Evolutionary conservation across 306 rosid species (phyloP), one percentile per base, ranked within the genome.

Genomic region (Oxytropis ochrocephala): DNA sequence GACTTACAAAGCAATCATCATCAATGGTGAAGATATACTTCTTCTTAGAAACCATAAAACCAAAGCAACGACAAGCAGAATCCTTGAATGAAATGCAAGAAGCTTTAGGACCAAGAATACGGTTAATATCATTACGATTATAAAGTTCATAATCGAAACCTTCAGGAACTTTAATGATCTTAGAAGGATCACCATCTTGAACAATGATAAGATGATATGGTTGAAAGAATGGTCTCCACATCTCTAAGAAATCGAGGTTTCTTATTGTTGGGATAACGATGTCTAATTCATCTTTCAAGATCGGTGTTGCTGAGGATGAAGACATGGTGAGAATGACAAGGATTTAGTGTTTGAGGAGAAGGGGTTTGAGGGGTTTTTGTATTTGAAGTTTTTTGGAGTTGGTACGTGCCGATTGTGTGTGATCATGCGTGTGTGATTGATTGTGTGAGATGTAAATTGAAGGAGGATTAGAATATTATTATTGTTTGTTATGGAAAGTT

Each of bases 51-150:
- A 90, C 59, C 80, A 82, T 5, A 79, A 35, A 91, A 6, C 90
- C 97, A 44, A 91, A 91, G 82, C 92, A 88, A 21, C 97, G 86
- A 42, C 95, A 91, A 41, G 96, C 92, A 46, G 96, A 86, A 77
- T 91, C 97, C 80, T 91, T 91, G 81, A 88, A 86, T 59, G 97
- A 91, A 67, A 91, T 91, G 77, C 97, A 91, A 4, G 87, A 77
- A 4, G 88, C 84, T 42, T 75, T 85, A 11, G 91, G 72, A 7
- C 96, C 97, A 12, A 88, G 65, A 43, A 91, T 80, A 4, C 83
- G 73, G 66, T 83, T 74, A 19, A 91, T 85, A 41, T 91, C 91
- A 33, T 80, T 74, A 1, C 91, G 82, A 24, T 88, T 91, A 53
- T 86, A 85, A n/a, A 88, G 92, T 35, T 88, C 89, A 27, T 86